These are phyloP conservation scores for Aphanocladium album DNA, from an alignment of 2,329 filamentous ascomycete species.

Conservation along the genomic window DNA sequence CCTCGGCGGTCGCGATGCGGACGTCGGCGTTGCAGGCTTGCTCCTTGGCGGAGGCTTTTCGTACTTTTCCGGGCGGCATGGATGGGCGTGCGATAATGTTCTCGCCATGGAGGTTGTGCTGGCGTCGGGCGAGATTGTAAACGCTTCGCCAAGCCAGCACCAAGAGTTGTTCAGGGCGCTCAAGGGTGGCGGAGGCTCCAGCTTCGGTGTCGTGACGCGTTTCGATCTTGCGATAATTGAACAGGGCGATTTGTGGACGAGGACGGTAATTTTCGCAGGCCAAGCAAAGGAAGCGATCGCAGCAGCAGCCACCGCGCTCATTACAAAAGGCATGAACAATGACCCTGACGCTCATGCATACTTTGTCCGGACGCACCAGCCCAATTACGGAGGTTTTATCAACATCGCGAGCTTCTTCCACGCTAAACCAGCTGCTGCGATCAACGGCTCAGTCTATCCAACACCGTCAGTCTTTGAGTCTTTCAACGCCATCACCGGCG, in stretches of 20 bases:
- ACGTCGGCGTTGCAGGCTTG: constrained; percentile 15
- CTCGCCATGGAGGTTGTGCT: constrained; percentile 43
- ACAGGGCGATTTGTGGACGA: constrained; percentile 26
- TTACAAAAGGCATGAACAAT: constrained; percentile 15
- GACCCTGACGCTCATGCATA: constrained; percentile 21
- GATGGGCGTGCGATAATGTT: constrained; percentile 33
- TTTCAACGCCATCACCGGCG: constrained; percentile 19
- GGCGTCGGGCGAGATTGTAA: constrained; percentile 38
- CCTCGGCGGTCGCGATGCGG: constrained; percentile 14
- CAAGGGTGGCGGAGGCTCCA: constrained; percentile 35
- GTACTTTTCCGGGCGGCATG: constrained; percentile 37
- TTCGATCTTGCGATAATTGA: constrained; percentile 26
- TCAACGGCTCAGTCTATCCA: neutral
- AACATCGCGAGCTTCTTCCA: constrained; percentile 17
- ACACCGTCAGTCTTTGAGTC: constrained; percentile 21
- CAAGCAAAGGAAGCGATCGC: constrained; percentile 16
- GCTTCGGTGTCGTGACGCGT: constrained; percentile 34
- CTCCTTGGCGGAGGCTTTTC: constrained; percentile 35
- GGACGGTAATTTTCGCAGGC: constrained; percentile 17
- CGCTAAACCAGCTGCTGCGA: constrained; percentile 11
- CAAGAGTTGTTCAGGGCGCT: constrained; percentile 41
- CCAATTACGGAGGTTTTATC: constrained; percentile 9
- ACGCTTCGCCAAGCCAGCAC: constrained; percentile 31
- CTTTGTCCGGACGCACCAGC: constrained; percentile 15
- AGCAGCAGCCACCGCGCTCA: constrained; percentile 13